Conservation (phyloP, 495 filamentous ascomycete genomes). For the Hapsidospora chrysogenum region DNA sequence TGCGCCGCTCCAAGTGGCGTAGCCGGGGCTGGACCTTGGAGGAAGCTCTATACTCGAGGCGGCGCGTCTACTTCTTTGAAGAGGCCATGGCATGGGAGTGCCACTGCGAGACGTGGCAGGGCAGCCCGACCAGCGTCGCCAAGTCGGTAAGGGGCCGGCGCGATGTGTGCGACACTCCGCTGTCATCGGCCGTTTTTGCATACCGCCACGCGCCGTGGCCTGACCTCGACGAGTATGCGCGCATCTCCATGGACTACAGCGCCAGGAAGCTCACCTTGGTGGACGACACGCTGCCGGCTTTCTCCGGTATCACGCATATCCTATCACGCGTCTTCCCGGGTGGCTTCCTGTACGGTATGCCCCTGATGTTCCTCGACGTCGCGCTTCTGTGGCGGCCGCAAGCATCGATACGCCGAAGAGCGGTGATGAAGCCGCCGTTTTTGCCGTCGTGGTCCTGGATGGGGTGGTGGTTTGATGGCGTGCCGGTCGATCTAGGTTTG, state of each 20-base stretch:
- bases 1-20: slow-evolving; percentile 3
- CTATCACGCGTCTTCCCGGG: slow-evolving; percentile 2
- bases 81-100: slow-evolving; percentile 6
- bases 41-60: slow-evolving; percentile 6
- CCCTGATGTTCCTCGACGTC: slow-evolving; percentile 6
- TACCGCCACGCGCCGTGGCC: slow-evolving; percentile 3
- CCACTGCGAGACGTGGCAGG: slow-evolving; percentile 1
- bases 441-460: slow-evolving; percentile 9
- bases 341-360: slow-evolving; percentile 7
- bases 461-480: slow-evolving; percentile 6
- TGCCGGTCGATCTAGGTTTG: slow-evolving; percentile 3
- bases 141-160: neutral
- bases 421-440: neutral
- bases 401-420: slow-evolving; percentile 3
- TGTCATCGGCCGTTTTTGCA: slow-evolving; percentile 1
- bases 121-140: neutral
- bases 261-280: slow-evolving; percentile 3
- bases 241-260: slow-evolving; percentile 6
- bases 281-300: slow-evolving; percentile 7
- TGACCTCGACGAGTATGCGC: slow-evolving; percentile 7
- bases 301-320: slow-evolving; percentile 5
- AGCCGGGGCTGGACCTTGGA: slow-evolving; percentile 9
- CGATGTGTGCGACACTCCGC: neutral
- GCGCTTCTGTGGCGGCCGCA: slow-evolving; percentile 8
- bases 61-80: slow-evolving; percentile 5